phyloP scores from a whole-genome alignment of 768 basidiomycete species.

The Rhodocollybia butyracea region DNA sequence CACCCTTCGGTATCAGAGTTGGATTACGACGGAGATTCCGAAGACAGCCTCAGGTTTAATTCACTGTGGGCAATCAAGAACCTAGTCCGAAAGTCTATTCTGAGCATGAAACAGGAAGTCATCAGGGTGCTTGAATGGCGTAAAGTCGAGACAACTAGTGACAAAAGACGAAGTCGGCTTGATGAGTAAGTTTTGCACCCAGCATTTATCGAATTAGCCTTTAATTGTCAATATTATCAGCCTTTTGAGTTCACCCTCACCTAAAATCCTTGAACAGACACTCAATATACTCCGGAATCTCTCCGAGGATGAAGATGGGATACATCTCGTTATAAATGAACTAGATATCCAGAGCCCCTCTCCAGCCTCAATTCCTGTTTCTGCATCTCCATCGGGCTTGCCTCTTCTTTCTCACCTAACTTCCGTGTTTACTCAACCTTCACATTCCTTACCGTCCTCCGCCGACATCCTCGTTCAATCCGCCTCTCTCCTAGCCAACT shows the following conservation, averaged over 20 bases:
- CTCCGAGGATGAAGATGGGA: constrained; percentile 61
- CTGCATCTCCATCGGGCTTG: constrained; percentile 38
- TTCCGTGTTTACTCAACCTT: background rate
- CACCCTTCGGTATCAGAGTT: constrained; percentile 17
- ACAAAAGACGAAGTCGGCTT: background rate
- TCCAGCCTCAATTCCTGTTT: constrained; percentile 15
- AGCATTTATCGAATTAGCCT: background rate
- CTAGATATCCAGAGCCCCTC: constrained; percentile 21
- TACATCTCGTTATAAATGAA: constrained; percentile 55
- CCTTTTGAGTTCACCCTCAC: constrained; percentile 30
- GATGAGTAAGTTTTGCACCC: background rate
- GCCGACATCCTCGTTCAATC: constrained; percentile 32
- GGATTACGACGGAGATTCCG: constrained; percentile 21
- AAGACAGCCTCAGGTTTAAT: constrained; percentile 59
- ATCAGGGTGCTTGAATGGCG: constrained; percentile 71
- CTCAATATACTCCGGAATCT: constrained; percentile 66
- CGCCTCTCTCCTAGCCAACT: constrained; percentile 61
- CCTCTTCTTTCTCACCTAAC: constrained; percentile 1
- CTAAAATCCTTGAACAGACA: constrained; percentile 66
- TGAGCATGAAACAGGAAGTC: constrained; percentile 60
- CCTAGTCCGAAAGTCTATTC: constrained; percentile 59
- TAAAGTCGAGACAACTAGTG: constrained; percentile 38
- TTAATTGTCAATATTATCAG: constrained; percentile 28
- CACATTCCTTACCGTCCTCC: background rate
- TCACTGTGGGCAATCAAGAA: constrained; percentile 90